Evolutionary conservation across 73 alveolate genomes (phyloP), one percentile per base, ranked within the genome.

Genomic region (Durusdinium trenchii): DNA sequence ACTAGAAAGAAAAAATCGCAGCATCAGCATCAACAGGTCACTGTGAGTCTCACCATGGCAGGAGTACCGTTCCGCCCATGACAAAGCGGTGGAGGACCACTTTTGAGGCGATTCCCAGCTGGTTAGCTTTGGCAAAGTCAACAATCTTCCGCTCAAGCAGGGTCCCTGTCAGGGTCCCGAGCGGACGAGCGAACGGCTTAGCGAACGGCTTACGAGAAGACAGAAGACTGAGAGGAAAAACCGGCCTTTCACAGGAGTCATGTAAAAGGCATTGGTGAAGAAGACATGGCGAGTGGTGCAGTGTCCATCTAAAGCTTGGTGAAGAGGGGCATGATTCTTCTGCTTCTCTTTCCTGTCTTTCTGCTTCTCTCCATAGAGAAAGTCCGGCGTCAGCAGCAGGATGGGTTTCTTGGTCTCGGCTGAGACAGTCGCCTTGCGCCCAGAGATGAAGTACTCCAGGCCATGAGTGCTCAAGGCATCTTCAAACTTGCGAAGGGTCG

Each of bases 51-150:
- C 23, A 1, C 51, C 6, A 40, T 23, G 78, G 60, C 79, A 51
- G 71, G n/a, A 54, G 52, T 10, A 90, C 96, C n/a, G 96, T 90
- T 40, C 50, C 96, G 26, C 50, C 28, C 54, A 90, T 75, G 69
- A 52, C 86, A 40, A 90, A 90, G 75, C 96, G 96, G 28, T 90
- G 96, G n/a, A 90, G 96, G 46, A 90, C 35, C 0, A 47, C 86
- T 28, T 86, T 51, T 4, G 87, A 75, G 20, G 86, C 43, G 35
- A 90, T 47, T 36, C 96, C 96, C 42, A 67, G 96, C 50, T 48
- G 96, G 67, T 30, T 90, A 50, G 43, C n/a, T n/a, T 75, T 75
- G 14, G 96, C 96, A 47, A 64, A 62, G 69, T 50, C 86, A 18
- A 90, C 26, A 71, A 90, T 62, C 35, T 67, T 64, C 48, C 48